Conservation (phyloP, 805 yeast genomes). For the Torulaspora maleeae region DNA sequence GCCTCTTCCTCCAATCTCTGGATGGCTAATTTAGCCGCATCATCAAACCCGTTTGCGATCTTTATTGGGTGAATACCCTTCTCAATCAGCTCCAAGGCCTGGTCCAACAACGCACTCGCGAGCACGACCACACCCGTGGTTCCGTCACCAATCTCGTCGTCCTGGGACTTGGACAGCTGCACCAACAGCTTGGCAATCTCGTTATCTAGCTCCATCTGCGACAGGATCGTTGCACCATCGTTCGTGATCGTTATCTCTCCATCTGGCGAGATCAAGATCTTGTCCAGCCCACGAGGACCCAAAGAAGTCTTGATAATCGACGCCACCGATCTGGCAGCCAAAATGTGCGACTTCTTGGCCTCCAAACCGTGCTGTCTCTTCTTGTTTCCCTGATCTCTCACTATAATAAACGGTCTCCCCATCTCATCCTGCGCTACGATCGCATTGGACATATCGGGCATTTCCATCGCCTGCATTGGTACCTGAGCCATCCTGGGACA, state of each 20-base stretch:
- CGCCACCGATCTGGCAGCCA: conserved; percentile 93
- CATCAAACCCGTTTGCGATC: conserved; percentile 95
- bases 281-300: conserved; percentile 98
- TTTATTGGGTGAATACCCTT: conserved; percentile 97
- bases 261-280: conserved; percentile 89
- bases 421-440: conserved; percentile 98
- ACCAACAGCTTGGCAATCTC: conserved; percentile 95
- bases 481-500: conserved; percentile 29
- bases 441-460: conserved; percentile 96
- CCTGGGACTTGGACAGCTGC: conserved; percentile 90
- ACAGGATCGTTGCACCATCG: conserved; percentile 95
- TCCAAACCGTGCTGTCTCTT: conserved; percentile 71
- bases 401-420: conserved; percentile 98
- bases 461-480: conserved; percentile 38
- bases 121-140: conserved; percentile 98
- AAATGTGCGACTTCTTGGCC: conserved; percentile 78
- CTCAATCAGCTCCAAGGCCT: conserved; percentile 89
- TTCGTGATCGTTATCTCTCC: conserved; percentile 98
- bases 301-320: conserved; percentile 85
- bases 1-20: conserved; percentile 68
- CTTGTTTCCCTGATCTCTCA: conserved; percentile 71
- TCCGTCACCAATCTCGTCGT: conserved; percentile 98
- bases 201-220: conserved; percentile 93
- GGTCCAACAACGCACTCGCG: conserved; percentile 91
- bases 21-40: conserved; percentile 90